phyloP scores from a whole-genome alignment of 2,329 filamentous ascomycete species.

The Emergomyces pasteurianus region DNA sequence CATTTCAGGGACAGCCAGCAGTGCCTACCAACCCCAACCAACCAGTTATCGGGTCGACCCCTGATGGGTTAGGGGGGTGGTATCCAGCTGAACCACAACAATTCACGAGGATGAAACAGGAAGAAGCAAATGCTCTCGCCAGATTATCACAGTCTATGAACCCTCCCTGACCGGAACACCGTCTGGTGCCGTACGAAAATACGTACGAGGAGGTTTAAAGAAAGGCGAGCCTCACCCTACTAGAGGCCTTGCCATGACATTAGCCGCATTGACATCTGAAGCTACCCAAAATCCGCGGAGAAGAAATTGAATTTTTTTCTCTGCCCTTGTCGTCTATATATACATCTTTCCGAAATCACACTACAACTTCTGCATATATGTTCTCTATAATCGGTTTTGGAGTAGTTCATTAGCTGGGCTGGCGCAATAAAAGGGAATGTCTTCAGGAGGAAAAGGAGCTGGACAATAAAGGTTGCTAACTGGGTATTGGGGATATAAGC shows the following conservation, averaged over 20 bases:
- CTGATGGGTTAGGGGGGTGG: slow-evolving; percentile 1
- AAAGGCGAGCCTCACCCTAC: neutral
- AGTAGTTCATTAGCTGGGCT: neutral
- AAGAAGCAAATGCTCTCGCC: neutral
- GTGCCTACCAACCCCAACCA: neutral
- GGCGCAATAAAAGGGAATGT: neutral
- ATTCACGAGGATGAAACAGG: neutral
- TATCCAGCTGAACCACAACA: neutral
- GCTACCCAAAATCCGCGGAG: neutral
- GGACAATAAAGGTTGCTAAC: neutral
- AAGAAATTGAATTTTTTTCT: neutral
- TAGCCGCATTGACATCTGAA: neutral
- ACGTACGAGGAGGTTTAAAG: neutral
- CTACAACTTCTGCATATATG: neutral
- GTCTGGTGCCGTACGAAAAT: neutral
- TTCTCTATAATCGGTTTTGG: neutral
- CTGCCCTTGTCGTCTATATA: neutral
- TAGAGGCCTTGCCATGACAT: neutral
- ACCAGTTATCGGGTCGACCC: neutral
- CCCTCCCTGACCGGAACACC: neutral
- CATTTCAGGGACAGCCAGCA: neutral
- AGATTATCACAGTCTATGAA: neutral
- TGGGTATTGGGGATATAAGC: neutral
- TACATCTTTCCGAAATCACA: neutral
- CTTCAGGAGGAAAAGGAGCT: neutral